Base-by-base conservation (phyloP, 768 basidiomycete species). In the Heimioporus sp. region DNA sequence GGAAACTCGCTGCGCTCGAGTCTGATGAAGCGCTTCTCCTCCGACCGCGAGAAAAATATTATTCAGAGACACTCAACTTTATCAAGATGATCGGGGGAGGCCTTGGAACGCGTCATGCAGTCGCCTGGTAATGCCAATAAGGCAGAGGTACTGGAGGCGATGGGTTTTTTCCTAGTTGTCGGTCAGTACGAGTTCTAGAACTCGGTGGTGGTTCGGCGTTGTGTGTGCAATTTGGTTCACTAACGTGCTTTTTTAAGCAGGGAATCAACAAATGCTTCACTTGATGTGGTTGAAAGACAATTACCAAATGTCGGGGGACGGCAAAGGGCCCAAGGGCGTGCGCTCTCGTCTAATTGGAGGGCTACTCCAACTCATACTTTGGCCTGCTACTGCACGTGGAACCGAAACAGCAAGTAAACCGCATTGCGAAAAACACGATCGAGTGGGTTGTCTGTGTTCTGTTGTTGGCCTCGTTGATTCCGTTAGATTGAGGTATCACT, bases 221-320 rank as follows among this genome's bases (percentile, higher is more conserved):
- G 11, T 31, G 7, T 7, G 2, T 36, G 44, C 24, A 19, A 31
- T 28, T 2, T 5, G 38, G 16, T 30, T 21, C 53, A 20, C 55
- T 59, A 7, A 65, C 28, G 6, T 11, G 32, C n/a, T n/a, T 0
- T 12, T 49, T 42, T 31, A 58, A 96, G 92, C 70, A 72, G 13
- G 97, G 97, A 1, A 86, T 99, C 64, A 90, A 75, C 92, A 86
- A 62, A 98, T 98, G 96, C 67, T 99, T 13, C 97, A 98, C 67
- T 76, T 99, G 21, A 91, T 99, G 59, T 98, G 97, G 97, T 81
- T 82, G 24, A 98, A 98, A 66, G 96, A 99, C 63, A 92, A 92
- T 62, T 87, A 74, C 46, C 77, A 81, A 19, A 82, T 88, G n/a
- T 82, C 82, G n/a, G 83, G 84, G 57, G 85, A 86, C 44, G 83